These are phyloP conservation scores for Entophlyctis luteolus DNA, from an alignment of 192 early-diverging fungal genomes.

Conservation along the genomic window DNA sequence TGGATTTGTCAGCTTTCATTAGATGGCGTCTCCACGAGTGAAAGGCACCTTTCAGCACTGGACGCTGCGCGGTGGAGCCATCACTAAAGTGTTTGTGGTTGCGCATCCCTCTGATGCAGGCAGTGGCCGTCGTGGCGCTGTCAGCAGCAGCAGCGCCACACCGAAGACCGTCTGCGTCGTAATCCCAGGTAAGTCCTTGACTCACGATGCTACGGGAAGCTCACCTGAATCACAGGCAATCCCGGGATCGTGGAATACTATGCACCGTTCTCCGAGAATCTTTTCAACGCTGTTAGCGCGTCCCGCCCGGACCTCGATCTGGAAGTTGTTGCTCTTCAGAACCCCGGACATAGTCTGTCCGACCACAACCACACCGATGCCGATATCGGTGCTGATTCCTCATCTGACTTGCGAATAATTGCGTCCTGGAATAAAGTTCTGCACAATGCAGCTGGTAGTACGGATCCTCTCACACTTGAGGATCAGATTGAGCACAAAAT, in stretches of 20 bases:
- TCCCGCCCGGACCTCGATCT: constrained; percentile 5
- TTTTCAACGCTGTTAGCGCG: constrained; percentile 41
- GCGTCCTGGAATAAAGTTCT: background rate
- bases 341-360: constrained; percentile 2
- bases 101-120: background rate
- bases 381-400: background rate
- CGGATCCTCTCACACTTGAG: constrained; percentile 41
- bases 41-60: background rate
- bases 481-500: constrained; percentile 71
- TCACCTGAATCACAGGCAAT: constrained; percentile 58
- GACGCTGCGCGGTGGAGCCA: background rate
- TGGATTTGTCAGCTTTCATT: too few relatives aligned
- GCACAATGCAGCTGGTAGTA: constrained; percentile 13
- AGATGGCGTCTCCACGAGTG: too few relatives aligned
- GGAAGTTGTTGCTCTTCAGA: constrained; percentile 4
- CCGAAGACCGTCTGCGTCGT: too few relatives aligned
- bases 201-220: background rate
- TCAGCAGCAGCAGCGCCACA: too few relatives aligned
- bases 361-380: background rate
- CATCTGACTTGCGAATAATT: background rate
- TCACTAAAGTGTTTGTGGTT: background rate
- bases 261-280: constrained; percentile 62
- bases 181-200: background rate
- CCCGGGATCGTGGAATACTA: constrained; percentile 82
- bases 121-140: background rate